Evolutionary conservation across 257 asterid species (phyloP).

Genomic region (Prunella vulgaris): DNA sequence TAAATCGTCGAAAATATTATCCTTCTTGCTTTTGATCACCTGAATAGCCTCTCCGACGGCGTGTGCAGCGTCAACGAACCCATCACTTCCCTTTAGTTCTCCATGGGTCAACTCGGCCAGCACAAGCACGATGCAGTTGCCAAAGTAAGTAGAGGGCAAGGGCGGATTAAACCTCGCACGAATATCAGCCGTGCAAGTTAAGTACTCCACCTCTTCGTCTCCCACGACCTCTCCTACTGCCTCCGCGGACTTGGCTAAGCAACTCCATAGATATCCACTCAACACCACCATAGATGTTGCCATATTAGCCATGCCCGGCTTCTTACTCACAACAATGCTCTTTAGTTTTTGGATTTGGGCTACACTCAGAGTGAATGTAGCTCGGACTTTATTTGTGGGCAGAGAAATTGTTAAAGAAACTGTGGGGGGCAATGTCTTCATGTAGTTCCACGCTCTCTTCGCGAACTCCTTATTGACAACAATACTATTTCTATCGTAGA

Average conservation of each 20-base stretch:
- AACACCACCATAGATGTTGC: neutral
- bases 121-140: slow-evolving; percentile 8
- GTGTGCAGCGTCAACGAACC: neutral
- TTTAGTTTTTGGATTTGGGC: neutral
- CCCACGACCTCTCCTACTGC: slow-evolving; percentile 10
- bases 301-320: neutral
- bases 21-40: neutral
- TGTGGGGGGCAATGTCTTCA: too few relatives aligned
- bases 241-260: slow-evolving; percentile 12
- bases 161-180: neutral
- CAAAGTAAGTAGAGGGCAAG: slow-evolving; percentile 10
- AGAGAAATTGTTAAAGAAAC: too few relatives aligned
- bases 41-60: neutral
- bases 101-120: slow-evolving; percentile 1
- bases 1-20: neutral
- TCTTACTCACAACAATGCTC: neutral
- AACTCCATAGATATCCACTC: slow-evolving; percentile 13
- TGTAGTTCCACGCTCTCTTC: too few relatives aligned
- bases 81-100: neutral
- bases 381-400: too few relatives aligned
- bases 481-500: too few relatives aligned
- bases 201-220: slow-evolving; percentile 15
- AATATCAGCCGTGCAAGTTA: neutral
- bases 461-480: too few relatives aligned
- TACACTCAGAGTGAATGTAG: neutral